A percentile compares a stretch with the other conserved stretches of the same genome.
phyloP scores from a whole-genome alignment of 768 basidiomycete species.

The Infundibulicybe gibba region DNA sequence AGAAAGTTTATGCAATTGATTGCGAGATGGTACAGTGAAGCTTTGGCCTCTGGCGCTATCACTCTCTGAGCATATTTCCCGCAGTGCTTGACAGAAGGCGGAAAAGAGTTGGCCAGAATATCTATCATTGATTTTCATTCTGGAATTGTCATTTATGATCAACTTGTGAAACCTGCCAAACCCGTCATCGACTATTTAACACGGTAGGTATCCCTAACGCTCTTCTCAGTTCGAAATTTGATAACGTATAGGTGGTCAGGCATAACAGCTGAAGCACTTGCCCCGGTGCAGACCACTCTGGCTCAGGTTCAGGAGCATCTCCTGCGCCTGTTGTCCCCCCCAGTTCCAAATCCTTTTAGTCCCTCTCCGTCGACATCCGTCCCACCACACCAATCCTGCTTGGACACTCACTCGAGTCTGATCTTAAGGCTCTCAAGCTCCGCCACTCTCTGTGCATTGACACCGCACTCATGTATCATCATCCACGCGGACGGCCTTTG shows the following conservation, averaged over 20 bases:
- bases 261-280: slow-evolving; percentile 75
- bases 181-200: slow-evolving; percentile 93
- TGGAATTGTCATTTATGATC: slow-evolving; percentile 77
- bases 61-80: neutral
- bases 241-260: slow-evolving; percentile 74
- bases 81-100: slow-evolving; percentile 86
- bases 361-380: slow-evolving; percentile 22
- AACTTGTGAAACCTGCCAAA: slow-evolving; percentile 83
- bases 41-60: neutral
- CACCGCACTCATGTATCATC: slow-evolving; percentile 86
- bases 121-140: slow-evolving; percentile 80
- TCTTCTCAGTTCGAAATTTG: neutral
- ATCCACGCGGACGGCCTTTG: slow-evolving; percentile 89
- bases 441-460: slow-evolving; percentile 87
- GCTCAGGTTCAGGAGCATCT: slow-evolving; percentile 73
- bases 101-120: slow-evolving; percentile 84
- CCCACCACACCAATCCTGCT: slow-evolving; percentile 74
- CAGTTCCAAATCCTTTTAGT: slow-evolving; percentile 41
- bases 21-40: slow-evolving; percentile 86
- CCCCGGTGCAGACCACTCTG: slow-evolving; percentile 71
- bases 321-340: slow-evolving; percentile 57
- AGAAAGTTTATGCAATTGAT: slow-evolving; percentile 85
- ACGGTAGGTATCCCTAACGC: slow-evolving; percentile 28
- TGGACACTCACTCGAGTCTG: slow-evolving; percentile 95
- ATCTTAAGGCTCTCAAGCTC: slow-evolving; percentile 84